Evolutionary conservation across 305 asterid genomes (phyloP).

Genomic region (Withania somnifera): DNA sequence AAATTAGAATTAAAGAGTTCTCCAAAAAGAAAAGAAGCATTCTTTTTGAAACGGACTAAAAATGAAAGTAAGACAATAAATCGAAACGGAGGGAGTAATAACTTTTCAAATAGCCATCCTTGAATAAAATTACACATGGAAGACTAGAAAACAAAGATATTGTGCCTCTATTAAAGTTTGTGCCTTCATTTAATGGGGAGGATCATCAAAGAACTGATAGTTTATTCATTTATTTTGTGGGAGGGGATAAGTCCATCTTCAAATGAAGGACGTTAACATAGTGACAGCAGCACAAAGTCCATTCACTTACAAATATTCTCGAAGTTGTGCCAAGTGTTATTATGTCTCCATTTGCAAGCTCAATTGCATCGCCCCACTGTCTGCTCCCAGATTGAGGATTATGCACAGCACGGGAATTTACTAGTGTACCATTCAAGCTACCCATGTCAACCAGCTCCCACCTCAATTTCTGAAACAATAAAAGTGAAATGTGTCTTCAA

Average conservation of each 20-base stretch:
- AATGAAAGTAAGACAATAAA: no score
- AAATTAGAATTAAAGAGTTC: no score
- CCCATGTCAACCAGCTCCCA: slow-evolving; percentile 99
- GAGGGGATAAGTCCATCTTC: not conserved
- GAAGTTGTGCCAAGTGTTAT: slow-evolving; percentile 83
- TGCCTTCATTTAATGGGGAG: not conserved
- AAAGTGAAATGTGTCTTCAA: not conserved
- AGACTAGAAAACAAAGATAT: not conserved
- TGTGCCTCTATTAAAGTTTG: not conserved
- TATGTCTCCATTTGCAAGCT: slow-evolving; percentile 62
- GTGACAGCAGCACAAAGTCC: not conserved
- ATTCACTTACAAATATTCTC: slow-evolving; percentile 46
- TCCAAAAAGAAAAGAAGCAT: no score
- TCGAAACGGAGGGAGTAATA: no score
- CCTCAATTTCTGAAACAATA: slow-evolving; percentile 55
- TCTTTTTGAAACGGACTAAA: no score
- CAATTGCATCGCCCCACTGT: slow-evolving; percentile 72
- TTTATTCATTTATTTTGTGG: not conserved
- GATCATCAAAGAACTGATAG: not conserved
- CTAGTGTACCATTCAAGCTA: slow-evolving; percentile 84
- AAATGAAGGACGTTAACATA: not conserved
- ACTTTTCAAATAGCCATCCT: not conserved
- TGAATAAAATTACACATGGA: not conserved
- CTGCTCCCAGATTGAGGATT: slow-evolving; percentile 60
- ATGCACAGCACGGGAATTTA: slow-evolving; percentile 56